These are phyloP conservation scores for Tausonia pullulans DNA, from an alignment of 1,284 basidiomycete genomes.

Conservation along the genomic window DNA sequence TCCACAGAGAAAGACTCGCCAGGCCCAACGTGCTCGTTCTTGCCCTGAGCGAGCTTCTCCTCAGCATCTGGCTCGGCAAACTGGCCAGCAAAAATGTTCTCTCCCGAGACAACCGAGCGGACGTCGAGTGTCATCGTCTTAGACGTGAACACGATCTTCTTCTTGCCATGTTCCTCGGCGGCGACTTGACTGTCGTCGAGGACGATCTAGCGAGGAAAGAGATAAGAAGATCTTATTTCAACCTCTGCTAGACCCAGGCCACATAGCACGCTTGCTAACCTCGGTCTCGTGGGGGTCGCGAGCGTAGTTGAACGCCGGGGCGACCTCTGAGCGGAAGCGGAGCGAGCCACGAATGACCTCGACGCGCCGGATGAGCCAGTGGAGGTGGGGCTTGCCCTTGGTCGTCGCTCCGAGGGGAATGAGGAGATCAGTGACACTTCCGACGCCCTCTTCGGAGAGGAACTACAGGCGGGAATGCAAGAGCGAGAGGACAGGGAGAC, in stretches of 20 bases:
- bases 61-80: slow-evolving; percentile 38
- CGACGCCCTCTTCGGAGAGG: slow-evolving; percentile 67
- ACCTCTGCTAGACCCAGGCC: background rate
- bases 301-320: slow-evolving; percentile 88
- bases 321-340: slow-evolving; percentile 63
- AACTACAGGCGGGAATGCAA: slow-evolving; percentile 39
- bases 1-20: no score
- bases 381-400: slow-evolving; percentile 52
- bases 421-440: slow-evolving; percentile 52
- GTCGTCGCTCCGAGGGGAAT: slow-evolving; percentile 26
- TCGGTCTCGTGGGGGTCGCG: slow-evolving; percentile 55
- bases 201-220: slow-evolving; percentile 25
- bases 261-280: slow-evolving; percentile 22
- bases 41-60: background rate
- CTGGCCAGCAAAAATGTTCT: slow-evolving; percentile 2
- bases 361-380: slow-evolving; percentile 77
- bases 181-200: slow-evolving; percentile 39
- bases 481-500: background rate
- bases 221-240: background rate
- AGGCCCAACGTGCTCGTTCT: slow-evolving; percentile 1
- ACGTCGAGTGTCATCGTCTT: slow-evolving; percentile 56
- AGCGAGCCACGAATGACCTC: slow-evolving; percentile 71
- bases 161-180: slow-evolving; percentile 35
- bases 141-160: slow-evolving; percentile 59
- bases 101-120: slow-evolving; percentile 45